Percentiles rank a stretch among this genome's conserved stretches.
These are phyloP conservation scores for Stylosanthes scabra DNA, from an alignment of 331 rosid genomes.

Conservation along the genomic window DNA sequence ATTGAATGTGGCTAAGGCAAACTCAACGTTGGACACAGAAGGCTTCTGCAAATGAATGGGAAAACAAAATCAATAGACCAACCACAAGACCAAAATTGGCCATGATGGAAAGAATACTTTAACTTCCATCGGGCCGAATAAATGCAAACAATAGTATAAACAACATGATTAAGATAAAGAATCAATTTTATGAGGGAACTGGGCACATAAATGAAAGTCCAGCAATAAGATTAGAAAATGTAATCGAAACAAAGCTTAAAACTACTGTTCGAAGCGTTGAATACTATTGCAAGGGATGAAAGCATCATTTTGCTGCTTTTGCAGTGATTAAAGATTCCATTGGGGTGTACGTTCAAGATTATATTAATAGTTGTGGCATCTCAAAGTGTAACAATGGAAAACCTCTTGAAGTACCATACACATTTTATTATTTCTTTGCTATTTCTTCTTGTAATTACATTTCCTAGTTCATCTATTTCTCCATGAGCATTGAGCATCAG, in stretches of 20 bases:
- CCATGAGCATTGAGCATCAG: no score
- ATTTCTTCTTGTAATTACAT: no score
- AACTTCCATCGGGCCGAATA: neutral
- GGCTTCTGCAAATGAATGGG: slow-evolving; percentile 70
- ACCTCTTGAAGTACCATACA: no score
- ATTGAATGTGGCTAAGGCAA: slow-evolving; percentile 75
- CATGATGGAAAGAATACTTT: slow-evolving; percentile 20
- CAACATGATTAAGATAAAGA: slow-evolving; percentile 2
- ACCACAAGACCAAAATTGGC: slow-evolving; percentile 31
- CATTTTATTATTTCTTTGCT: no score
- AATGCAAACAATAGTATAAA: neutral
- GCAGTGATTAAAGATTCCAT: no score
- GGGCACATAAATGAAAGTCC: slow-evolving; percentile 21
- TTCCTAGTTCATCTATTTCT: no score
- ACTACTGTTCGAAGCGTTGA: no score
- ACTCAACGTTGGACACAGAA: slow-evolving; percentile 61
- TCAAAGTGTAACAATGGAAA: no score
- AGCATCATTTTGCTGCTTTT: neutral
- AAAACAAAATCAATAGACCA: slow-evolving; percentile 29
- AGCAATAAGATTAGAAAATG: neutral
- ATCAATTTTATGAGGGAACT: neutral
- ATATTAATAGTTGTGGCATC: no score
- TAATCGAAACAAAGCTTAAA: neutral
- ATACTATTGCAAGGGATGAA: no score
- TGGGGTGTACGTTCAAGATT: no score